Evolutionary conservation across 805 yeast genomes (phyloP).

Genomic region (Candida piceae): DNA sequence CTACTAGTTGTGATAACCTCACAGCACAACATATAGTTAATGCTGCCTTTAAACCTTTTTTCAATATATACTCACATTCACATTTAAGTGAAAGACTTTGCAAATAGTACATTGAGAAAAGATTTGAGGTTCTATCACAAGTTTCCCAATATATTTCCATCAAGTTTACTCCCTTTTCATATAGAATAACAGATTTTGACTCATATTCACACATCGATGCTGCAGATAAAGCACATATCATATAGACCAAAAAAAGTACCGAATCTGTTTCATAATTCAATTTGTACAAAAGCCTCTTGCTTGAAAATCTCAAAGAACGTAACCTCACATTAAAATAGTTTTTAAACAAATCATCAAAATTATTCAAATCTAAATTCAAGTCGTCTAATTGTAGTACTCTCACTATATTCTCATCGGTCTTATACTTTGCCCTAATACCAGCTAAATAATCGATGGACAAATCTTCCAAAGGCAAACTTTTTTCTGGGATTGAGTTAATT

Average conservation of each 20-base stretch:
- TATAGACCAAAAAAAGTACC: slow-evolving; percentile 17
- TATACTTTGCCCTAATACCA: not conserved
- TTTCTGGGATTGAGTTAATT: too few species aligned
- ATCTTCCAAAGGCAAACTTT: too few species aligned
- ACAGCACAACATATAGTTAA: slow-evolving; percentile 22
- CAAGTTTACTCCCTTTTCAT: slow-evolving; percentile 12
- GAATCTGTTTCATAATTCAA: slow-evolving; percentile 15
- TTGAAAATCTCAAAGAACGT: slow-evolving; percentile 14
- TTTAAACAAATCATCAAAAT: slow-evolving; percentile 17
- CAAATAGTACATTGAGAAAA: slow-evolving; percentile 19
- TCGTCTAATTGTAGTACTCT: slow-evolving; percentile 8
- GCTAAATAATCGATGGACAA: too few species aligned
- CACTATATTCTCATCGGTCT: slow-evolving; percentile 5
- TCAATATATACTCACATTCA: slow-evolving; percentile 21
- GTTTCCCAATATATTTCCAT: slow-evolving; percentile 17
- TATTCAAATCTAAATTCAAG: slow-evolving; percentile 15
- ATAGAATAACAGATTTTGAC: slow-evolving; percentile 14
- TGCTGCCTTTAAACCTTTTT: slow-evolving; percentile 25
- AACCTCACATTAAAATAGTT: slow-evolving; percentile 10
- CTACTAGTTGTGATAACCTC: slow-evolving; percentile 24
- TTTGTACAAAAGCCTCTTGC: slow-evolving; percentile 14
- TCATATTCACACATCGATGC: slow-evolving; percentile 16
- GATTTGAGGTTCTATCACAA: slow-evolving; percentile 10
- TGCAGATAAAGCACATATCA: slow-evolving; percentile 20
- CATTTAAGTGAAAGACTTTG: slow-evolving; percentile 23